Percentiles rank a stretch among this genome's conserved stretches.
phyloP scores from a whole-genome alignment of 2,329 filamentous ascomycete species.

The Oidium heveae region DNA sequence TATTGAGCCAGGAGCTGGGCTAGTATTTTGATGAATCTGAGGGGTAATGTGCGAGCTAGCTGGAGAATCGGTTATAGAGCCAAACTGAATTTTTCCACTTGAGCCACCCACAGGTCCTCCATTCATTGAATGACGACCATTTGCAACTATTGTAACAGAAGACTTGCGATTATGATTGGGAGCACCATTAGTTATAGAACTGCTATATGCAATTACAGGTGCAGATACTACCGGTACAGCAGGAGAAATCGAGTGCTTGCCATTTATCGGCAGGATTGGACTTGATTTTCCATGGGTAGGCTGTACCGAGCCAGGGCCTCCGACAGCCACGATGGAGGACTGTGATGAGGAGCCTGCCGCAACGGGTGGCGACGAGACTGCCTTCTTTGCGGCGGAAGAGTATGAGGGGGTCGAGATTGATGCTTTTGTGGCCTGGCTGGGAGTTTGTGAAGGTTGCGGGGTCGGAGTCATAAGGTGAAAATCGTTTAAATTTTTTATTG shows the following conservation, averaged over 20 bases:
- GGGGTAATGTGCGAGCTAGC: constrained; percentile 42
- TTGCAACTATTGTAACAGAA: constrained; percentile 76
- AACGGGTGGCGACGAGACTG: constrained; percentile 31
- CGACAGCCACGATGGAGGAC: constrained; percentile 27
- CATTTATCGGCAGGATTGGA: constrained; percentile 62
- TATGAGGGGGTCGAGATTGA: constrained; percentile 32
- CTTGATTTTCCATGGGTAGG: constrained; percentile 37
- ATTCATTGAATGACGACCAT: constrained; percentile 54
- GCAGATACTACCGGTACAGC: constrained; percentile 34
- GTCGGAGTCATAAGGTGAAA: constrained; percentile 15
- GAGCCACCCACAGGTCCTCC: constrained; percentile 37
- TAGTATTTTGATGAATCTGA: constrained; percentile 19
- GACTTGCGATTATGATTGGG: constrained; percentile 61
- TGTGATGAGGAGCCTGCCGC: constrained; percentile 31
- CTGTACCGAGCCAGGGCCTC: constrained; percentile 25
- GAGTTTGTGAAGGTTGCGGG: constrained; percentile 12
- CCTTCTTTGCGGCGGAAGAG: constrained; percentile 43
- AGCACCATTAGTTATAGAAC: constrained; percentile 40
- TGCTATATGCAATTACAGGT: constrained; percentile 36
- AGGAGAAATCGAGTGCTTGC: constrained; percentile 46
- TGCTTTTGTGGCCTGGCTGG: constrained; percentile 27
- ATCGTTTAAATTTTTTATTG: constrained; percentile 10
- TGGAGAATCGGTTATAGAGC: constrained; percentile 45
- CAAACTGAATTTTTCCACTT: constrained; percentile 55
- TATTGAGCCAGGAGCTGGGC: constrained; percentile 34